Evolutionary conservation across 2,329 filamentous ascomycete species (phyloP), one percentile per base, ranked within the genome.

Genomic region (Thermomyces lanuginosus): DNA sequence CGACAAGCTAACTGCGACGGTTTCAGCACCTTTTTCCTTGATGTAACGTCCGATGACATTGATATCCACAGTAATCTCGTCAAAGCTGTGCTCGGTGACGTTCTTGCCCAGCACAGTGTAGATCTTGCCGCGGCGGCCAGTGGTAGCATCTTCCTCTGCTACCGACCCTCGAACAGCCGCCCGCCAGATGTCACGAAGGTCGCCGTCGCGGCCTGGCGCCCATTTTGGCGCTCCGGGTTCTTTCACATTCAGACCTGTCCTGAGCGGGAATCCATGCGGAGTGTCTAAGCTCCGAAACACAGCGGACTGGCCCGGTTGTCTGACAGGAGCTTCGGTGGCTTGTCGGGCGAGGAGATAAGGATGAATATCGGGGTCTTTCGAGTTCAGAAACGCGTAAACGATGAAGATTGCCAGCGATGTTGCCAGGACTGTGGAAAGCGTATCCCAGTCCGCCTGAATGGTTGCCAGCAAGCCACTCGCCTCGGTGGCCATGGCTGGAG

Each of bases 171-270:
- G 63, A 6, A 74, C 63, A 21, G 72, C 77, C 44, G 69, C 68
- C 36, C 75, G 71, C 89, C 89, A 98, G 30, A 98, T 64, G 53
- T 98, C 86, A 29, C 86, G 69, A 37, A 98, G 60, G 43, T 98
- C 86, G 22, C 89, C 89, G 50, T 92, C 75, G 30, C 78, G 73
- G 25, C 86, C 86, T 30, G 66, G 62, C 6, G 76, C 66, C 79
- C 84, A 93, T 55, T 82, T 82, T 24, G 80, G 76, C 23, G 76
- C 71, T 22, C 75, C 77, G 0, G 75, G 58, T 29, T 83, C 77
- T 56, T 82, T 86, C 30, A 95, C 78, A 39, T 80, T 81, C 24
- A 92, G 61, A 4, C 83, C 81, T 19, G 66, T 58, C 39, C 76
- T 76, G 22, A 92, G 65, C 6, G 78, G 74, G 59, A 82, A 83